Conservation (phyloP, 768 basidiomycete genomes). For the Lentinula sp. region DNA sequence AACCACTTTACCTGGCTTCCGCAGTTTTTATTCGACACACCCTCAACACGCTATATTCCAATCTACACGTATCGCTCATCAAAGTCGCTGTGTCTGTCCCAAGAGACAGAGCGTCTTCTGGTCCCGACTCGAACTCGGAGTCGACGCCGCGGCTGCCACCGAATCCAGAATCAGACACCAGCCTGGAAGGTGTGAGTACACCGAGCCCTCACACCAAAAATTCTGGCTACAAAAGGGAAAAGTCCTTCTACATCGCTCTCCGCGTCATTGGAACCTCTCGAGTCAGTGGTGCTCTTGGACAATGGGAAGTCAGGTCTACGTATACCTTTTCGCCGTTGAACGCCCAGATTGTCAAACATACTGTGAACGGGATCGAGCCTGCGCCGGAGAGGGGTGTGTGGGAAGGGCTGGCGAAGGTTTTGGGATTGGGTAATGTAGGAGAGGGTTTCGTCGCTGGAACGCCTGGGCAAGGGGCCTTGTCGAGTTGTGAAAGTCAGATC, state of each 20-base stretch:
- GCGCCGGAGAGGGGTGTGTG: constrained; percentile 1
- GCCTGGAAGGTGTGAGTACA: too few relatives aligned
- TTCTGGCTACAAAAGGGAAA: neutral
- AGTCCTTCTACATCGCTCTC: constrained; percentile 1
- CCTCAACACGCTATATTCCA: constrained; percentile 1
- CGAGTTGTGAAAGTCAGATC: neutral
- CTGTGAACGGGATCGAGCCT: constrained; percentile 3
- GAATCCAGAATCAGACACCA: neutral
- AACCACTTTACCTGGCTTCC: constrained; percentile 1
- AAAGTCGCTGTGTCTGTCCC: constrained; percentile 1
- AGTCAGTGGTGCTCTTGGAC: neutral
- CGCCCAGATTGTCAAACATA: neutral
- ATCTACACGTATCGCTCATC: neutral
- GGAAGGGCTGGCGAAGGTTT: neutral
- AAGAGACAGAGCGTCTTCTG: neutral
- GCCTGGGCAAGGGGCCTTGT: neutral
- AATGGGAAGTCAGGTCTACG: constrained; percentile 4
- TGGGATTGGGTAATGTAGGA: neutral
- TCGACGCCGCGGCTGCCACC: neutral
- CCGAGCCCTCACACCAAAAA: neutral
- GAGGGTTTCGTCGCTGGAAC: neutral
- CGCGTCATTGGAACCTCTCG: neutral
- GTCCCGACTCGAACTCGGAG: neutral
- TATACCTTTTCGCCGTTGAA: neutral
- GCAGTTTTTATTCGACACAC: constrained; percentile 1